These are phyloP conservation scores for Mucor indicus DNA, from an alignment of 371 early-diverging fungal genomes.

Conservation along the genomic window DNA sequence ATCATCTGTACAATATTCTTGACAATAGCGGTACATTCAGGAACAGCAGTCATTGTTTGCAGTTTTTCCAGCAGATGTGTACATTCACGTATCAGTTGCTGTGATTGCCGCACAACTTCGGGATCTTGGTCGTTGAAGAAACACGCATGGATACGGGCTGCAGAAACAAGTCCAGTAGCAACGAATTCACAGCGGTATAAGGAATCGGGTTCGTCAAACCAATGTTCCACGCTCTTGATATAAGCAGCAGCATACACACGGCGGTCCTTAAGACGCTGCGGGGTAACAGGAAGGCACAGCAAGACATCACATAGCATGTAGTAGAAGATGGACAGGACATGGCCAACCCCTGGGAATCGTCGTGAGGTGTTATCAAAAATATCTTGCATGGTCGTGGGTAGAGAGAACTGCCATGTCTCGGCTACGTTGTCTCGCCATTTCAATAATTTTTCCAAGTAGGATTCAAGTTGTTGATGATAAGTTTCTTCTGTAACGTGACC, in stretches of 20 bases:
- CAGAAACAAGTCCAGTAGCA: constrained; percentile 4
- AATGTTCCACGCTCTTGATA: not conserved
- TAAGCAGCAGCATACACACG: constrained; percentile 8
- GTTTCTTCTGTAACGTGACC: not conserved
- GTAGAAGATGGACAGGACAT: constrained; percentile 1
- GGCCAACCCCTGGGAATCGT: not conserved
- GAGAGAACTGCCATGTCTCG: not conserved
- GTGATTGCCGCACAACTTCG: constrained; percentile 5
- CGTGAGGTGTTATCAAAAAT: not conserved
- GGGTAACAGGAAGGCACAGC: constrained; percentile 4
- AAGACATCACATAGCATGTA: constrained; percentile 6
- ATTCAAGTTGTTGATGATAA: not conserved
- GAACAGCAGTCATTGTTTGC: constrained; percentile 4
- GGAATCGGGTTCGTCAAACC: constrained; percentile 1
- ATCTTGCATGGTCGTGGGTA: not conserved
- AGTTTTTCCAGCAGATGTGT: constrained; percentile 1
- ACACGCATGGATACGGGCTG: constrained; percentile 7
- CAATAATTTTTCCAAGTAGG: constrained; percentile 1
- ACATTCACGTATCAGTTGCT: constrained; percentile 2
- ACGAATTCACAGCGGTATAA: constrained; percentile 11
- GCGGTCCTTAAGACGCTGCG: constrained; percentile 1
- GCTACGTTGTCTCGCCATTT: constrained; percentile 6
- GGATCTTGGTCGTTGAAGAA: constrained; percentile 2
- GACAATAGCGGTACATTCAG: constrained; percentile 13
- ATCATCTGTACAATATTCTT: constrained; percentile 4